Conservation (phyloP, 345 rosid genomes). For the Moringa oleifera region DNA sequence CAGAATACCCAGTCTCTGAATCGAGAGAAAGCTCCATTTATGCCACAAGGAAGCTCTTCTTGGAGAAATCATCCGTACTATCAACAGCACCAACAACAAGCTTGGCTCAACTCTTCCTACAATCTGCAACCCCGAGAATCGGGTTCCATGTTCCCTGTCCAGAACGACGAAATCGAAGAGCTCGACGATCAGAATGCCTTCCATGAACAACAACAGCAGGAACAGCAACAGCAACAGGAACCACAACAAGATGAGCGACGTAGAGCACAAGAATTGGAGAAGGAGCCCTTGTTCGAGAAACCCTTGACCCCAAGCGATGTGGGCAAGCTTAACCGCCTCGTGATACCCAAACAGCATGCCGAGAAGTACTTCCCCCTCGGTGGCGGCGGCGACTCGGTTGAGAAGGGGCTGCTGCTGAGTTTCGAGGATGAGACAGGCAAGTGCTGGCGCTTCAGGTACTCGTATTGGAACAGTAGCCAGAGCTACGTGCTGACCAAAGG, state of each 20-base stretch:
- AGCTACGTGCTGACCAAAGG: conserved; percentile 92
- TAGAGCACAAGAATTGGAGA: not conserved
- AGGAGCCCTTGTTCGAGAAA: conserved; percentile 69
- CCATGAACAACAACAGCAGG: not conserved
- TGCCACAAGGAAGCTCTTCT: conserved; percentile 11
- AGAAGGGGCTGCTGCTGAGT: conserved; percentile 49
- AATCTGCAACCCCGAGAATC: not conserved
- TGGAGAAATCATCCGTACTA: conserved; percentile 11
- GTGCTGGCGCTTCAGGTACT: conserved; percentile 81
- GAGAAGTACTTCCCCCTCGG: conserved; percentile 76
- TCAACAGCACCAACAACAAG: conserved; percentile 5
- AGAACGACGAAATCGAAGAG: conserved; percentile 25
- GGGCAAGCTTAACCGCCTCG: conserved; percentile 84
- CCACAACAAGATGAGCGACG: too few relatives aligned
- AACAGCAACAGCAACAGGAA: too few relatives aligned
- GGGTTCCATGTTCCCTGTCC: not conserved
- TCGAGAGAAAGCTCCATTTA: not conserved
- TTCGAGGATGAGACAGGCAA: conserved; percentile 88
- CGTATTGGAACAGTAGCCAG: conserved; percentile 86
- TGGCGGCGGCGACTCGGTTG: conserved; percentile 37
- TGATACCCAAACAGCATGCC: conserved; percentile 86
- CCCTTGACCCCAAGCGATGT: conserved; percentile 88
- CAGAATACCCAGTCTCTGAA: conserved; percentile 11
- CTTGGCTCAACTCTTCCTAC: conserved; percentile 12
- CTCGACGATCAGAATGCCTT: conserved; percentile 12